Base-by-base conservation (phyloP, 345 rosid species). In the thale cress (Arabidopsis thaliana) region DNA sequence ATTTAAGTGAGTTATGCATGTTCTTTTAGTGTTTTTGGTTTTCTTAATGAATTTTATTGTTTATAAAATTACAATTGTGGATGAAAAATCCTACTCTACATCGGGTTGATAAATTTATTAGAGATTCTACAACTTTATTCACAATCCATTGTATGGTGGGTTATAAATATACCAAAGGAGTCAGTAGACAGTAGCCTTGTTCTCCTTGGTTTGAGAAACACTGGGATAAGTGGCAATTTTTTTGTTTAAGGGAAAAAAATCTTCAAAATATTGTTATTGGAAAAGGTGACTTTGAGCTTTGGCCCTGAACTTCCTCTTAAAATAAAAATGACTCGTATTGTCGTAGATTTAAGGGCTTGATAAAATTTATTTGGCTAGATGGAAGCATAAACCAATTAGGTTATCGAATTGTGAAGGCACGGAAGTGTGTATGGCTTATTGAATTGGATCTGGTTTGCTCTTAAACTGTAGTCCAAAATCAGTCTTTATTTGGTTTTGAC, bases 1-100 rank as follows among this genome's bases (percentile, higher is more conserved):
- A 64, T 82, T 89, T 75, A 73, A 67, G 97, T 88, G 50, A 78
- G 88, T 73, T 50, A 40, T 42, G 32, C 20, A 32, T 7, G 49
- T 42, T 46, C 28, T 2, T 34, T 33, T 37, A 37, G 5, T 59
- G 7, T 46, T 63, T 23, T 65, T 1, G 8, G 34, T 53, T 76
- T 76, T 40, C 34, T 2, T 25, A 3, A 9, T 4, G 32, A 52
- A 25, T 10, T 0, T 25, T 24, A 12, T 52, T 1, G 2, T 10
- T 52, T 24, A 5, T 3, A 16, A 52, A 52, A 52, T 44, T 44
- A 44, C 14, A 3, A 14, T 44, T 14, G 49, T 45, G 49, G 20
- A 45, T 45, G 8, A 6, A 14, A 25, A 52, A 25, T 0, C 37
- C 13, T 51, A 14, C 6, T 62, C 32, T 61, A 7, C 10, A 30